Percentiles rank a stretch among this genome's conserved stretches.
These are phyloP conservation scores for Solanum bulbocastanum DNA, from an alignment of 257 asterid genomes.

Conservation along the genomic window DNA sequence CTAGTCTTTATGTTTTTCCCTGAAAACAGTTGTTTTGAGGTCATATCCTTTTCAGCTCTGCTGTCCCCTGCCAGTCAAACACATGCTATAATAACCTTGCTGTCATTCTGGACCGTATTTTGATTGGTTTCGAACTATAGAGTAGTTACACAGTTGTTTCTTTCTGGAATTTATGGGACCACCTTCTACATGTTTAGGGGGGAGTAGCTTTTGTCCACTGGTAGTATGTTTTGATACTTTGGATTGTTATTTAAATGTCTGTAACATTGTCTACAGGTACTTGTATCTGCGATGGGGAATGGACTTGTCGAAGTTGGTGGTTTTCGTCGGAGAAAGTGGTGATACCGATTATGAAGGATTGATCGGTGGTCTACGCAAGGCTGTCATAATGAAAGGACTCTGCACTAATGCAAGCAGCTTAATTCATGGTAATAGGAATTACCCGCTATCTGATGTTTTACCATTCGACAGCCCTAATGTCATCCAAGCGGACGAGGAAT, in stretches of 20 bases:
- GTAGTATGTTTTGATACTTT: background rate
- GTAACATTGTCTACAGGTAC: conserved; percentile 40
- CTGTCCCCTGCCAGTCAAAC: no score
- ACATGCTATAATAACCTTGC: no score
- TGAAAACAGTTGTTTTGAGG: no score
- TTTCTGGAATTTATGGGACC: no score
- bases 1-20: no score
- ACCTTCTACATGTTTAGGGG: no score
- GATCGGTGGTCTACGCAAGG: conserved; percentile 85
- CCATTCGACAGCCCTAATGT: conserved; percentile 60
- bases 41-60: no score
- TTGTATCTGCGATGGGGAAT: conserved; percentile 92
- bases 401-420: conserved; percentile 47
- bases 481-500: conserved; percentile 35
- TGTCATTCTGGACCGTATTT: no score
- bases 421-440: conserved; percentile 58
- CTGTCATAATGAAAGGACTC: conserved; percentile 71
- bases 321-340: conserved; percentile 93
- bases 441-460: conserved; percentile 74
- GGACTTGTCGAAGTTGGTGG: conserved; percentile 82
- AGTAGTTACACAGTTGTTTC: no score
- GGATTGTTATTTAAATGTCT: background rate
- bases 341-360: conserved; percentile 94
- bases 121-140: no score
- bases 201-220: background rate